Percentiles rank a stretch among this genome's conserved stretches.
These are phyloP conservation scores for Barbarea vulgaris DNA, from an alignment of 345 rosid species.

Conservation along the genomic window DNA sequence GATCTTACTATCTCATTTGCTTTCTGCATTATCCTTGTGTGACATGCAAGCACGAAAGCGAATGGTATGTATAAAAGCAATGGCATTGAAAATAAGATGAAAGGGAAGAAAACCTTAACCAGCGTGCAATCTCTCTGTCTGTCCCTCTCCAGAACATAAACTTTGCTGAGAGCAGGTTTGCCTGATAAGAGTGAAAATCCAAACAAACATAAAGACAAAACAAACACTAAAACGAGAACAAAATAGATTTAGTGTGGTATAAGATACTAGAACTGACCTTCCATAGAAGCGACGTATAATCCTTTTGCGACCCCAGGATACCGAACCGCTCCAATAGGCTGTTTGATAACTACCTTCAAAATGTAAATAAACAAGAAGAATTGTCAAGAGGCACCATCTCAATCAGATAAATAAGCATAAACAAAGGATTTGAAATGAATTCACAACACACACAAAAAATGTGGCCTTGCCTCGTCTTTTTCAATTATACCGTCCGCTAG, in stretches of 20 bases:
- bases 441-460: neutral
- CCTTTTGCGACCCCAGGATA: conserved; percentile 92
- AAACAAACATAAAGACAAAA: neutral
- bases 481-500: conserved; percentile 63
- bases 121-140: conserved; percentile 49
- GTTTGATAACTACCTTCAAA: conserved; percentile 60
- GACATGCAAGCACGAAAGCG: neutral
- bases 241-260: neutral
- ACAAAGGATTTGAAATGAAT: neutral
- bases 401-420: neutral
- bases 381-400: neutral
- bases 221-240: neutral
- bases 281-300: conserved; percentile 72
- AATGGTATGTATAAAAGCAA: neutral
- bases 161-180: conserved; percentile 76
- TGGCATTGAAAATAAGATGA: conserved; percentile 4
- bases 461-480: conserved; percentile 61
- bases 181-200: conserved; percentile 46
- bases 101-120: conserved; percentile 55
- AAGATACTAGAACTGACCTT: conserved; percentile 52
- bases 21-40: neutral
- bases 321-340: conserved; percentile 70
- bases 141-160: conserved; percentile 73
- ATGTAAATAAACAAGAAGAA: conserved; percentile 15
- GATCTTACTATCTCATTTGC: neutral